Evolutionary conservation across 495 filamentous ascomycete genomes (phyloP).

Genomic region (Neurospora sp.): DNA sequence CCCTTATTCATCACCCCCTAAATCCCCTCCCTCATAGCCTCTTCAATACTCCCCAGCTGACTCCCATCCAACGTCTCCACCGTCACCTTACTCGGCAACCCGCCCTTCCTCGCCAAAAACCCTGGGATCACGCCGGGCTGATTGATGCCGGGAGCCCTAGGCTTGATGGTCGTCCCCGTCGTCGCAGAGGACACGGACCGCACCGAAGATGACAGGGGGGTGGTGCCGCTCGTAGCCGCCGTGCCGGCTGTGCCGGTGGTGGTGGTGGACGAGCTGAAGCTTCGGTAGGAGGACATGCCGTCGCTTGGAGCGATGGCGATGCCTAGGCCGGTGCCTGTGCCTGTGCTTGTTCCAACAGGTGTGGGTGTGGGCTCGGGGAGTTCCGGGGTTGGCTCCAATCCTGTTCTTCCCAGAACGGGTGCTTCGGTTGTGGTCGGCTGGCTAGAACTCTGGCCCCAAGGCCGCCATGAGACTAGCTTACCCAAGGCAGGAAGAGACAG

Average conservation of each 20-base stretch:
- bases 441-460: conserved; percentile 20
- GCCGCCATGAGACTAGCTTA: conserved; percentile 37
- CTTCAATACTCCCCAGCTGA: conserved; percentile 8
- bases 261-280: not conserved
- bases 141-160: conserved; percentile 41
- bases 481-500: conserved; percentile 20
- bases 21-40: conserved; percentile 33
- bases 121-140: conserved; percentile 43
- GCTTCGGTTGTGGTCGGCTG: not conserved
- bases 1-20: not conserved
- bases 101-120: conserved; percentile 34
- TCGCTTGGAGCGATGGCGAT: not conserved
- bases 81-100: conserved; percentile 30
- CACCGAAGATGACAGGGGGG: not conserved
- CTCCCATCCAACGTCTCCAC: conserved; percentile 26
- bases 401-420: not conserved
- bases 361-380: not conserved
- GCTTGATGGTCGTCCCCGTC: conserved; percentile 8
- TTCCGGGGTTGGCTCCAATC: not conserved
- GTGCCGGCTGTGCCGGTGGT: not conserved
- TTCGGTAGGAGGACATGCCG: not conserved
- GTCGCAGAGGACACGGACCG: not conserved
- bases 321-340: not conserved
- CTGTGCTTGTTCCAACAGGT: not conserved
- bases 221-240: not conserved